Percentiles rank a stretch among this genome's conserved stretches.
These are phyloP conservation scores for Rhazya stricta DNA, from an alignment of 257 asterid species.

Conservation along the genomic window DNA sequence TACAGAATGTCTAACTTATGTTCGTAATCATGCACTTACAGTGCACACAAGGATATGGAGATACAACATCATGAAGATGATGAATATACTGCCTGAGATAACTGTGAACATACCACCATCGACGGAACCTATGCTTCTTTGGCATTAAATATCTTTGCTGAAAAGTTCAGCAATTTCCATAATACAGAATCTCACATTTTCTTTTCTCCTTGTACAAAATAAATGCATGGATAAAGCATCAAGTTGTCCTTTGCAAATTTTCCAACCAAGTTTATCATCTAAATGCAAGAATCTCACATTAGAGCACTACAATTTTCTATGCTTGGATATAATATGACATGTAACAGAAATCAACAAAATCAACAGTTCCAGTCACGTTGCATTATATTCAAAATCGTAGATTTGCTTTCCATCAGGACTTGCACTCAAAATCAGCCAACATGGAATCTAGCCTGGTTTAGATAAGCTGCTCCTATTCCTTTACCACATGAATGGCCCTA, in stretches of 20 bases:
- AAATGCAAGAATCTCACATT: too few relatives aligned
- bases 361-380: too few relatives aligned
- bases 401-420: constrained; percentile 1
- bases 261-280: background rate
- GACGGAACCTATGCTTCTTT: background rate
- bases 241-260: background rate
- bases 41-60: too few relatives aligned
- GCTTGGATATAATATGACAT: background rate
- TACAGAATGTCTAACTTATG: too few relatives aligned
- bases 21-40: background rate
- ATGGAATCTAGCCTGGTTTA: background rate
- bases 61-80: too few relatives aligned
- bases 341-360: background rate
- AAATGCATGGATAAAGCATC: background rate
- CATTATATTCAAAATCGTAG: background rate
- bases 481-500: background rate
- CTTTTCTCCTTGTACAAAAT: background rate
- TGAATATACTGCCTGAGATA: too few relatives aligned
- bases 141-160: background rate
- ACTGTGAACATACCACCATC: background rate
- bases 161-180: too few relatives aligned
- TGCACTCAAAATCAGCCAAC: background rate
- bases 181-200: background rate
- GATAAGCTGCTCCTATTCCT: background rate
- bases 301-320: too few relatives aligned